Conservation (phyloP, 192 early-diverging fungal species). For the Coemansia sp. region DNA sequence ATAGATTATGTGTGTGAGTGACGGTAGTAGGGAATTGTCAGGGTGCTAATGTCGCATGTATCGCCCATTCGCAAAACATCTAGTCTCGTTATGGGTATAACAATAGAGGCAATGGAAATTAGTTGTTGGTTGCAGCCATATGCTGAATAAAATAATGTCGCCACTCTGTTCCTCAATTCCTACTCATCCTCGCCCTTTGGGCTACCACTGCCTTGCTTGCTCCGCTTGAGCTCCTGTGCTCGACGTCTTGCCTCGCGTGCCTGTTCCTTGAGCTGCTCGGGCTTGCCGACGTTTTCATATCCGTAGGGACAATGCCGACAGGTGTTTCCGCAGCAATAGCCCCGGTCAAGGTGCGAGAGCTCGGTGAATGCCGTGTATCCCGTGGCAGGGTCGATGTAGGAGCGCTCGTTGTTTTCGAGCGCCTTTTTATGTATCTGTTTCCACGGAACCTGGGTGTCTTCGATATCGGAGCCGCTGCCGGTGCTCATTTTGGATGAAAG, state of each 20-base stretch:
- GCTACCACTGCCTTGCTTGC: no score
- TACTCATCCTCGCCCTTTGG: no score
- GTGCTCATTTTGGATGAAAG: background rate
- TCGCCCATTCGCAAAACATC: no score
- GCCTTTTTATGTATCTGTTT: constrained; percentile 7
- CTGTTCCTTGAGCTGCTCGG: constrained; percentile 25
- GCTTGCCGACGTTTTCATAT: constrained; percentile 59
- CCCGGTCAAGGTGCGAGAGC: constrained; percentile 54
- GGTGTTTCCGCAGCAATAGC: constrained; percentile 64
- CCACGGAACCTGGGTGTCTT: constrained; percentile 14
- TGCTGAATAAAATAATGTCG: no score
- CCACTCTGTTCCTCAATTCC: no score
- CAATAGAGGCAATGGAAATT: no score
- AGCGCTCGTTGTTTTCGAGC: constrained; percentile 13
- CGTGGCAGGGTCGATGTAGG: constrained; percentile 63
- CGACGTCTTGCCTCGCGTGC: constrained; percentile 9
- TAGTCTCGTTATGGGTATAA: no score
- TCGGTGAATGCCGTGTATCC: constrained; percentile 66
- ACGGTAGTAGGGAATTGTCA: no score
- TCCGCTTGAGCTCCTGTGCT: no score
- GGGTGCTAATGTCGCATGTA: no score
- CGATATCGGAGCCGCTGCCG: constrained; percentile 13
- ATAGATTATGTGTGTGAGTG: no score
- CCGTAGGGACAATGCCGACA: constrained; percentile 65
- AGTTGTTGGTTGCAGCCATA: no score